Evolutionary conservation across 2,329 filamentous ascomycete genomes (phyloP).

Genomic region (Macrophomina tecta): DNA sequence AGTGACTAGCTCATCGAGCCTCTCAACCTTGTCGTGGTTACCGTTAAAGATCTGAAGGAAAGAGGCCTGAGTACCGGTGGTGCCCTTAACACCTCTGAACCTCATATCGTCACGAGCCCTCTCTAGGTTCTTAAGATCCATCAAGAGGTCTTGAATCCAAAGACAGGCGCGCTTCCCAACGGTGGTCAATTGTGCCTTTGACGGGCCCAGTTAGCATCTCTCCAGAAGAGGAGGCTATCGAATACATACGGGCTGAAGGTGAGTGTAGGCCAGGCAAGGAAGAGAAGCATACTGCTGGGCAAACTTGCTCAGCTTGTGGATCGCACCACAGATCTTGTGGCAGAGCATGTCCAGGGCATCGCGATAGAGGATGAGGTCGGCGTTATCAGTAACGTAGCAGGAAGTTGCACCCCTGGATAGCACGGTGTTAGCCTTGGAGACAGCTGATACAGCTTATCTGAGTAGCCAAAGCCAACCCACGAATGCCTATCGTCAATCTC

Average conservation of each 20-base stretch:
- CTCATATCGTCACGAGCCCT: conserved; percentile 69
- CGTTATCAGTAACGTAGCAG: conserved; percentile 74
- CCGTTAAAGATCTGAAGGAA: conserved; percentile 74
- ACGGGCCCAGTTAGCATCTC: conserved; percentile 36
- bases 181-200: conserved; percentile 62
- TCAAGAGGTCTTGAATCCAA: conserved; percentile 75
- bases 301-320: conserved; percentile 75
- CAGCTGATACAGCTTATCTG: background rate
- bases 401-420: conserved; percentile 56
- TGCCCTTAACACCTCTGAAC: conserved; percentile 69
- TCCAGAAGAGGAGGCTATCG: conserved; percentile 31
- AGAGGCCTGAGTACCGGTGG: conserved; percentile 65
- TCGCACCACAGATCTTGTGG: conserved; percentile 78
- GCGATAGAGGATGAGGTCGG: conserved; percentile 77
- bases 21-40: conserved; percentile 65
- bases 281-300: conserved; percentile 74
- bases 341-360: conserved; percentile 78
- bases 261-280: conserved; percentile 78
- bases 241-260: conserved; percentile 62
- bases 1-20: conserved; percentile 67
- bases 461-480: too few relatives aligned
- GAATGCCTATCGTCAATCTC: too few relatives aligned
- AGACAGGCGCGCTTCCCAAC: conserved; percentile 73
- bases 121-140: conserved; percentile 78
- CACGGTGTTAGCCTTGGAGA: background rate